Percentiles rank a stretch among this genome's conserved stretches.
These are phyloP conservation scores for Pythium chondricola DNA, from an alignment of 352 stramenopile genomes.

Conservation along the genomic window DNA sequence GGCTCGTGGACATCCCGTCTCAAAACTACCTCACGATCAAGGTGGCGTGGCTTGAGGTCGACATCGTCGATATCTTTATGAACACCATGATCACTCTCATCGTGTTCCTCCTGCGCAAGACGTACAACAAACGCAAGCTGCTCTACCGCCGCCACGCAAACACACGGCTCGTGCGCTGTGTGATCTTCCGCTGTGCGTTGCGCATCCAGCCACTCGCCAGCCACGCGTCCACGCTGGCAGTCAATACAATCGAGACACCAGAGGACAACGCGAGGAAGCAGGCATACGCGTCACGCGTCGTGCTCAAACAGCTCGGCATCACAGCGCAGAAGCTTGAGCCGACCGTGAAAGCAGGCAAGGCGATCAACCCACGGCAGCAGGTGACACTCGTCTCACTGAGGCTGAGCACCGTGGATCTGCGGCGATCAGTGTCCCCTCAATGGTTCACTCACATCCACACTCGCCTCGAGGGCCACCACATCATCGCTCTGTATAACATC, in stretches of 20 bases:
- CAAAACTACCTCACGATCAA: background rate
- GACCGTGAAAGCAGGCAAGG: conserved; percentile 2
- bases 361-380: conserved; percentile 7
- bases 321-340: conserved; percentile 11
- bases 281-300: conserved; percentile 9
- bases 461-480: background rate
- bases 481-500: conserved; percentile 5
- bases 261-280: background rate
- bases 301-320: conserved; percentile 17
- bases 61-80: conserved; percentile 12
- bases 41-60: background rate
- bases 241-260: background rate
- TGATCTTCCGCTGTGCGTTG: conserved; percentile 6
- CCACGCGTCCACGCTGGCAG: background rate
- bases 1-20: background rate
- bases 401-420: conserved; percentile 13
- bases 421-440: background rate
- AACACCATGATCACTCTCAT: conserved; percentile 12
- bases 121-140: conserved; percentile 17
- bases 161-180: conserved; percentile 10
- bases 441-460: background rate
- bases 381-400: conserved; percentile 15
- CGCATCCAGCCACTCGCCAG: background rate
- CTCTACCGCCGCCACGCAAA: conserved; percentile 3
- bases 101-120: conserved; percentile 10